These are phyloP conservation scores for Malus hybrid DNA, from an alignment of 331 rosid genomes.

Conservation along the genomic window DNA sequence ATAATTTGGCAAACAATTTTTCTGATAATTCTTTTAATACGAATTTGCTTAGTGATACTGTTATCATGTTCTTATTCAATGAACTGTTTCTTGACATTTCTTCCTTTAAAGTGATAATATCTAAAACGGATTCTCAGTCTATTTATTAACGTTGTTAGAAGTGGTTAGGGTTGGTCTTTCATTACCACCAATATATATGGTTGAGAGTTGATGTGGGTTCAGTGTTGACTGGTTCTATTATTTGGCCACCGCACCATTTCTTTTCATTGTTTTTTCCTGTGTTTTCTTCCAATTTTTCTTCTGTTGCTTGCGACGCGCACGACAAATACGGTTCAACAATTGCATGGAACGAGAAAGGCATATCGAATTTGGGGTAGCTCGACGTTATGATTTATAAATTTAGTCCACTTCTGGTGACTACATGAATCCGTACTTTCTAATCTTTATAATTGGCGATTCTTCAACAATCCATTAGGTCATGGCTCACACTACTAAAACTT, in stretches of 20 bases:
- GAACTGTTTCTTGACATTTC: neutral
- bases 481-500: neutral
- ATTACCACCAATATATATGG: neutral
- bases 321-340: neutral
- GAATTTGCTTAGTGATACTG: neutral
- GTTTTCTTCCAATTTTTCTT: neutral
- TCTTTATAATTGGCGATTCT: neutral
- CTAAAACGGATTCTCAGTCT: neutral
- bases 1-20: neutral
- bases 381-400: neutral
- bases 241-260: neutral
- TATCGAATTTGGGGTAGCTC: neutral
- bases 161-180: neutral
- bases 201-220: neutral
- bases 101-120: neutral
- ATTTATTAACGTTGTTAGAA: neutral
- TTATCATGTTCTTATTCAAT: neutral
- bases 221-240: neutral
- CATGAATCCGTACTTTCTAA: neutral
- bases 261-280: neutral
- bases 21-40: neutral
- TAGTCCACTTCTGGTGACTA: neutral
- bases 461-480: neutral
- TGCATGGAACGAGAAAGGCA: neutral
- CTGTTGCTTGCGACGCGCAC: neutral